Base-by-base conservation (phyloP, 2,329 filamentous ascomycete species). In the Botrytis paeoniae region DNA sequence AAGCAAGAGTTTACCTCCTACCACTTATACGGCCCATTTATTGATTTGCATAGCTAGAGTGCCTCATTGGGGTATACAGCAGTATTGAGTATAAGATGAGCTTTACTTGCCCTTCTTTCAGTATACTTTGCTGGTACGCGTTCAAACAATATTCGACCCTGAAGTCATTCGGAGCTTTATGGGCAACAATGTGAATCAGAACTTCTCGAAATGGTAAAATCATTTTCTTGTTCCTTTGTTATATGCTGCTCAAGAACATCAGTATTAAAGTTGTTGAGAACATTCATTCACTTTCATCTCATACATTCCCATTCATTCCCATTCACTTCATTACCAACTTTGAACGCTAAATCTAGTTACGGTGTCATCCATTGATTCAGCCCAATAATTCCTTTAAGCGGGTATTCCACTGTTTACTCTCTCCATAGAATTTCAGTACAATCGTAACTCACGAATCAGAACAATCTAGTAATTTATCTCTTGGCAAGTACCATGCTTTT, bases 221-320 rank as follows among this genome's bases (percentile, higher is more conserved):
- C 7, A 1, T 48, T 32, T 41, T 41, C 25, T 41, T 32, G 10
- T 68, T 68, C 18, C 35, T 57, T 68, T 10, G 48, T 43, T n/a
- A 32, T 57, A 32, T 57, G 65, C 25, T 41, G 2, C 6, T 57
- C 12, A 7, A 32, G 8, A 22, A 32, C 20, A 22, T 6, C 20
- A n/a, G 10, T 37, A 57, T 22, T 39, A 20, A 14, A 29, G 18
- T 10, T 18, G n/a, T 41, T 57, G 48, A 68, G 48, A 20, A 43
- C n/a, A 29, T 57, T 41, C 48, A 69, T 57, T 69, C 65, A 69
- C 65, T 43, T 69, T 69, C 65, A 43, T 69, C 48, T 57, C 48
- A 14, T 43, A 25, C 48, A 41, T 57, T 41, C 18, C n/a, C 4
- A 69, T 69, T 69, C 48, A 41, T 57, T 41, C 18, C n/a, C 4